Conservation (phyloP, 345 rosid genomes). For the Streptanthus diversifolius region DNA sequence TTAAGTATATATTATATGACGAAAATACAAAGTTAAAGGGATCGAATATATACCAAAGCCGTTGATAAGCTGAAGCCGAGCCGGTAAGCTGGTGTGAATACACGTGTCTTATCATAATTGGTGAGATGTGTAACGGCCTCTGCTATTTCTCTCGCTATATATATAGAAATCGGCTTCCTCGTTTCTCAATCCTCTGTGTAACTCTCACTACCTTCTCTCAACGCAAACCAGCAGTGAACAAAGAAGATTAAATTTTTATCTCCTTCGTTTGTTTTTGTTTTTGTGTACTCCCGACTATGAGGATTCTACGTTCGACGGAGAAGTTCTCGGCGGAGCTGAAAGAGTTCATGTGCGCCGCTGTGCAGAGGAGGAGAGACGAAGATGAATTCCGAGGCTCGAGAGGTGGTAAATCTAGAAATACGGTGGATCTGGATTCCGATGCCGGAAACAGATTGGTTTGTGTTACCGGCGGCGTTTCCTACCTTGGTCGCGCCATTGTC, state of each 20-base stretch:
- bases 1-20: neutral
- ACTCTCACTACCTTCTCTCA: conserved; percentile 1
- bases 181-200: conserved; percentile 10
- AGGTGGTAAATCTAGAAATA: conserved; percentile 20
- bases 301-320: conserved; percentile 25
- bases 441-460: conserved; percentile 49
- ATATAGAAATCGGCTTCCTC: conserved; percentile 5
- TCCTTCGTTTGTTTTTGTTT: neutral
- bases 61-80: conserved; percentile 6
- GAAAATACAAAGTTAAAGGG: neutral
- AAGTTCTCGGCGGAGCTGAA: conserved; percentile 22
- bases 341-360: conserved; percentile 34
- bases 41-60: neutral
- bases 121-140: conserved; percentile 25
- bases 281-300: conserved; percentile 18
- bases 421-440: conserved; percentile 28
- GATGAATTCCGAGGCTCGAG: conserved; percentile 16
- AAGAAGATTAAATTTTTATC: neutral
- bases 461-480: conserved; percentile 79
- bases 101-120: neutral
- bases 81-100: neutral
- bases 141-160: neutral
- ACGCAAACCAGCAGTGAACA: neutral
- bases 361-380: conserved; percentile 37
- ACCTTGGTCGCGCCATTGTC: conserved; percentile 63